Conservation (phyloP, 345 rosid genomes). For the Moringa oleifera region DNA sequence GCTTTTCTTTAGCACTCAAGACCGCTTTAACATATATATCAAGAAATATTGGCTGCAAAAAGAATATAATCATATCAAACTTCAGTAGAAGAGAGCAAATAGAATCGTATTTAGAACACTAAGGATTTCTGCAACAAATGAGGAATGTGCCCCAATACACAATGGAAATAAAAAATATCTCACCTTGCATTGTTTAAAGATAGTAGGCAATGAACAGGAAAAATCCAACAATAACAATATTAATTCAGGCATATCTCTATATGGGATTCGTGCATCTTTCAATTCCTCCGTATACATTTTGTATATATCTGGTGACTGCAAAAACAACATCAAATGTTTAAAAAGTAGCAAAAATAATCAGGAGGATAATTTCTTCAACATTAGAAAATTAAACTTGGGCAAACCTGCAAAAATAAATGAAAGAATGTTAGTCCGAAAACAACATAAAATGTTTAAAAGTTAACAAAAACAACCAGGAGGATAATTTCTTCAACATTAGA, state of each 20-base stretch:
- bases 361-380: slow-evolving; percentile 1
- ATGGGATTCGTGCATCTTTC: slow-evolving; percentile 60
- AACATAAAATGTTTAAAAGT: slow-evolving; percentile 8
- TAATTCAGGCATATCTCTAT: slow-evolving; percentile 67
- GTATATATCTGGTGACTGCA: slow-evolving; percentile 65
- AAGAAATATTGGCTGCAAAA: slow-evolving; percentile 42
- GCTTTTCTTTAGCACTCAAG: slow-evolving; percentile 80
- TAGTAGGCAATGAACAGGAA: slow-evolving; percentile 40
- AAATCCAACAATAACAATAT: slow-evolving; percentile 65
- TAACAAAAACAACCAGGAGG: slow-evolving; percentile 2
- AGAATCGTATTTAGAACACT: slow-evolving; percentile 2
- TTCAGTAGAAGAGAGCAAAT: background rate
- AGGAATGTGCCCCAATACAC: background rate
- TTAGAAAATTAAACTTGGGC: slow-evolving; percentile 4
- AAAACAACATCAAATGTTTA: slow-evolving; percentile 21
- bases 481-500: background rate
- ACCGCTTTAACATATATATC: slow-evolving; percentile 78
- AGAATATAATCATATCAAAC: slow-evolving; percentile 17
- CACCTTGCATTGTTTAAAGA: slow-evolving; percentile 69
- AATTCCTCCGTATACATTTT: slow-evolving; percentile 55
- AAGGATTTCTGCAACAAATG: background rate
- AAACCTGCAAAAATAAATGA: slow-evolving; percentile 79
- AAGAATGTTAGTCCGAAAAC: slow-evolving; percentile 64
- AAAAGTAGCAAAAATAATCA: slow-evolving; percentile 1
- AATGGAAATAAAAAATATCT: slow-evolving; percentile 10